Base-by-base conservation (phyloP, 768 basidiomycete species). In the Boletus tylopilopsis region DNA sequence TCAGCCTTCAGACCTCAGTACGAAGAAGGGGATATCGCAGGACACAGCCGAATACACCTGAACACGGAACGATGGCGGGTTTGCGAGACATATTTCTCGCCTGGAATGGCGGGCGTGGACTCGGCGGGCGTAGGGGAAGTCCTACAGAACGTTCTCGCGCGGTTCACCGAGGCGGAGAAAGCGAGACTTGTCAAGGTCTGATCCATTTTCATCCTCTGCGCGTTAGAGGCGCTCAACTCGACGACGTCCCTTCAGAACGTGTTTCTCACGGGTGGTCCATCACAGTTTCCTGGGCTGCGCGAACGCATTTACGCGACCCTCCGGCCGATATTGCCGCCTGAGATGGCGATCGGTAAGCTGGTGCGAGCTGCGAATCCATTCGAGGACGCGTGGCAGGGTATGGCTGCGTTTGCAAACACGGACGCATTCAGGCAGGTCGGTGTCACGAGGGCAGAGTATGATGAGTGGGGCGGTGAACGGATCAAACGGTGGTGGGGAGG, bases 91-190 rank as follows among this genome's bases (percentile, higher is more conserved):
- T 93, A 87, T 76, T 96, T 95, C 71, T 85, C 89, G 23, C 95
- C 95, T 0, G 75, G 73, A n/a, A 94, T 96, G 81, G 94, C 91
- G 2, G 95, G 96, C 2, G 76, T 95, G 16, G 96, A 98, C 66
- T 90, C 86, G 12, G 95, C 96, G 0, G 96, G 96, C 0, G 69
- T 99, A 9, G 88, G 86, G n/a, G 96, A 99, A 68, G 82, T 97
- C 3, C 70, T 94, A 16, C 92, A 90, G 59, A 88, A 82, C 62
- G 78, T 97, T 39, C 76, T 99, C 44, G 75, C 79, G 37, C 72
- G 85, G 44, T 92, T 93, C 70, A 68, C 76, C 4, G 77, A 81
- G 21, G 69, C 70, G 4, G 87, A 94, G 44, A 84, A 89, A 62
- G 74, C 70, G 21, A 73, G 82, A 41, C 75, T 98, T 35, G 89